Conservation (phyloP, 23 red algal species). For the Gracilaria caudata region DNA sequence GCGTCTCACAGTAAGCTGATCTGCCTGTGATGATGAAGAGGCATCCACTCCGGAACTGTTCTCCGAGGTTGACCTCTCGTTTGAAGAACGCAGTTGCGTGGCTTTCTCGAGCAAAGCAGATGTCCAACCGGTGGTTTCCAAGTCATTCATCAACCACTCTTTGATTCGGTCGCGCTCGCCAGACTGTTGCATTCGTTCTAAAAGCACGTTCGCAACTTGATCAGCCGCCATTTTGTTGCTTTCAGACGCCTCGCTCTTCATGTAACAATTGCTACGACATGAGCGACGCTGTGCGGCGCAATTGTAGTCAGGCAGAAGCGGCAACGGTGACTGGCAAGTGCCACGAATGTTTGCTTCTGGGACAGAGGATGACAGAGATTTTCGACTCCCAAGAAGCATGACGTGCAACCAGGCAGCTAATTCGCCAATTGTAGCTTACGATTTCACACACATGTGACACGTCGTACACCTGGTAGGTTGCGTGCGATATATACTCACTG, state of each 20-base stretch:
- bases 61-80: background rate
- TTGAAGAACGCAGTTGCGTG: background rate
- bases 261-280: background rate
- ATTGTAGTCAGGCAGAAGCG: too few relatives aligned
- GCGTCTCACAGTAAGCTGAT: conserved; percentile 24
- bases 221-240: background rate
- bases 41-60: background rate
- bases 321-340: too few relatives aligned
- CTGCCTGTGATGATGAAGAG: background rate
- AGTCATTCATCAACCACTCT: conserved; percentile 33
- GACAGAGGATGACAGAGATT: too few relatives aligned
- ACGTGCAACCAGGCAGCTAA: too few relatives aligned
- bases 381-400: too few relatives aligned
- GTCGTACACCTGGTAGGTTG: too few relatives aligned
- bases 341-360: too few relatives aligned
- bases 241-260: conserved; percentile 1
- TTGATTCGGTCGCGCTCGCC: conserved; percentile 32
- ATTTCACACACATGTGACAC: too few relatives aligned
- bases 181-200: conserved; percentile 16
- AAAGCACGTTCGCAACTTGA: conserved; percentile 1
- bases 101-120: background rate
- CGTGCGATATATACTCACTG: too few relatives aligned
- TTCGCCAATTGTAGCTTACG: too few relatives aligned
- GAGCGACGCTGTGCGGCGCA: background rate
- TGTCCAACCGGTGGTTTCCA: conserved; percentile 19